Base-by-base conservation (phyloP, 2,329 filamentous ascomycete species). In the Neocatenulostroma microsporum region DNA sequence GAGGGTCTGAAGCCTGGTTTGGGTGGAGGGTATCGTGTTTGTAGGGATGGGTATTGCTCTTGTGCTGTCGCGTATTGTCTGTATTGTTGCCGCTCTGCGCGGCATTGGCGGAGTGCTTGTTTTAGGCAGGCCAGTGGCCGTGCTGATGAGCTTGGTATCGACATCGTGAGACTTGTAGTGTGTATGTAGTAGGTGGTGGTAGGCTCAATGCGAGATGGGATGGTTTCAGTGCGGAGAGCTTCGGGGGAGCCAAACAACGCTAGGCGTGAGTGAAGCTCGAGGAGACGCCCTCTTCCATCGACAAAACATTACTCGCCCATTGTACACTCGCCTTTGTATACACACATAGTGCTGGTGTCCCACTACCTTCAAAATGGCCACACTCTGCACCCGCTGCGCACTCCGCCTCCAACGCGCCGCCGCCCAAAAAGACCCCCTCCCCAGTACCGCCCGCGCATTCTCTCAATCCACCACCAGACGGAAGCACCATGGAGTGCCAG, bases 121-220 rank as follows among this genome's bases (percentile, higher is more conserved):
- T 82, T 84, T 58, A 84, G 76, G 63, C 77, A 80, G 69, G 76
- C 75, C 56, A 84, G 62, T 44, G 82, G 81, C 74, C 82, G 78
- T 63, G 69, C 58, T 30, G 69, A 63, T 38, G 74, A 64, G 55
- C 72, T 55, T 42, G 72, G 63, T 47, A 74, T 68, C 48, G 74
- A 70, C 71, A 84, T 86, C 29, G 11, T 45, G 34, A 27, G 24
- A 37, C 26, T 28, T 17, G 14, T 3, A 24, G 28, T 38, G 33
- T 39, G 3, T 19, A 7, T 34, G 14, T n/a, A n/a, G n/a, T n/a
- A n/a, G n/a, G n/a, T n/a, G n/a, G n/a, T n/a, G 26, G 23, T 24
- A 8, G 17, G 10, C 19, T 29, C 5, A 33, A 13, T 21, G 3
- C 12, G 21, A 28, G 28, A 40, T 36, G 21, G 28, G 15, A 33